Conservation (phyloP, 371 early-diverging fungal genomes). For the Haplosporangium sp. region DNA sequence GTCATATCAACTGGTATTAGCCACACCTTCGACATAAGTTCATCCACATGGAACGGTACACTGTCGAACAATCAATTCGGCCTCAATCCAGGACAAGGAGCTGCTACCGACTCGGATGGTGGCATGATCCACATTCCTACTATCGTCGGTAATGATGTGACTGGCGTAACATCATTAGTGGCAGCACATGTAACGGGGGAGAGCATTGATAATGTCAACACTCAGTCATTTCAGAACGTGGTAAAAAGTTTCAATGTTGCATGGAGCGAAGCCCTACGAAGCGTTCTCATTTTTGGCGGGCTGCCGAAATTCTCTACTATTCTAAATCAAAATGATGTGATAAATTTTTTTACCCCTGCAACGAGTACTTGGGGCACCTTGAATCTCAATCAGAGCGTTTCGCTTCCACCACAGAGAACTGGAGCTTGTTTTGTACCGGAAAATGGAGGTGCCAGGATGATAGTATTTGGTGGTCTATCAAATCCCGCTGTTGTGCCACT, state of each 20-base stretch:
- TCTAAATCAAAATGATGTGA: neutral
- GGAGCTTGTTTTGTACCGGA: slow-evolving; percentile 2
- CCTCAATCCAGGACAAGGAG: neutral
- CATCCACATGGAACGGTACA: neutral
- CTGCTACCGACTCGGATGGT: slow-evolving; percentile 6
- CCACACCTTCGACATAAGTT: neutral
- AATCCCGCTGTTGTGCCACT: neutral
- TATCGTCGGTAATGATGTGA: neutral
- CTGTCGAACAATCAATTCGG: neutral
- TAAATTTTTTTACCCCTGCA: neutral
- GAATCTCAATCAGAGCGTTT: neutral
- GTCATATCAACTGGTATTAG: neutral
- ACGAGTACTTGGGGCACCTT: neutral
- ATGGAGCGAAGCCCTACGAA: neutral
- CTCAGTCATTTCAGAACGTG: neutral
- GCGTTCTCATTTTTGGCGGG: neutral
- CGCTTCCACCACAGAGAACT: neutral
- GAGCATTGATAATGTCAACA: neutral
- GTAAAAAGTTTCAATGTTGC: neutral
- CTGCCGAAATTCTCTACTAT: neutral
- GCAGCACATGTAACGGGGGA: neutral
- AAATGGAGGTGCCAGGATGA: slow-evolving; percentile 9
- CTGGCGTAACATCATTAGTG: neutral
- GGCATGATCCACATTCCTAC: slow-evolving; percentile 6
- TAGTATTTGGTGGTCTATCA: slow-evolving; percentile 6